A percentile compares a stretch with the other conserved stretches of the same genome.
These are phyloP conservation scores for Eucalyptus decipiens DNA, from an alignment of 345 rosid genomes.

Conservation along the genomic window DNA sequence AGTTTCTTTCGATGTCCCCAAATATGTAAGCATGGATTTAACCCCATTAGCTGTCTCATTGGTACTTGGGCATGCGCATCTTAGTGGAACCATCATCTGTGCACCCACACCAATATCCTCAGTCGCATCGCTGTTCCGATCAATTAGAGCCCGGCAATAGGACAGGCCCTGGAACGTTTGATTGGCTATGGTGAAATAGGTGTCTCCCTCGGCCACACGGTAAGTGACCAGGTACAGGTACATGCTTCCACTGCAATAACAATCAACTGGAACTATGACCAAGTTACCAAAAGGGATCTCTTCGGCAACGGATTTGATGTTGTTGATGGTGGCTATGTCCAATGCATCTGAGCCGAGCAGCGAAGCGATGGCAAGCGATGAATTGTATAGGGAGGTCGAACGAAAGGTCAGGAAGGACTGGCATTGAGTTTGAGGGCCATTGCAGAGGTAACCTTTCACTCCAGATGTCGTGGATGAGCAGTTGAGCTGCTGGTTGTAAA, in stretches of 20 bases:
- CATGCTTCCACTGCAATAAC: constrained; percentile 3
- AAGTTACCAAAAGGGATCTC: background rate
- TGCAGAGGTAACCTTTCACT: too few relatives aligned
- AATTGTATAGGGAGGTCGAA: background rate
- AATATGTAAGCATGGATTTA: constrained; percentile 37
- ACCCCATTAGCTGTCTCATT: constrained; percentile 32
- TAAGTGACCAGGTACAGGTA: background rate
- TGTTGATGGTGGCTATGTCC: constrained; percentile 1
- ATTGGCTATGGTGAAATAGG: background rate
- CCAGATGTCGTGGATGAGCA: background rate
- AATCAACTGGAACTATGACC: constrained; percentile 7
- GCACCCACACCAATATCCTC: too few relatives aligned
- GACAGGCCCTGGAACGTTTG: background rate
- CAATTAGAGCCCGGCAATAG: background rate
- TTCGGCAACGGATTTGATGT: background rate
- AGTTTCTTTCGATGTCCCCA: constrained; percentile 1
- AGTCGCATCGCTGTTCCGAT: too few relatives aligned
- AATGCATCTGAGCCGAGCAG: constrained; percentile 9
- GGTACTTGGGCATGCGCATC: constrained; percentile 6
- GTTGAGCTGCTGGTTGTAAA: too few relatives aligned
- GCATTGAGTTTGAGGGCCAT: background rate
- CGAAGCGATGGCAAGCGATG: background rate
- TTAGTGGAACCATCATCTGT: background rate
- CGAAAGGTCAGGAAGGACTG: constrained; percentile 5
- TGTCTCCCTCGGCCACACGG: too few relatives aligned